phyloP scores from a whole-genome alignment of 1,139 yeast genomes.

The Pichia sp. region DNA sequence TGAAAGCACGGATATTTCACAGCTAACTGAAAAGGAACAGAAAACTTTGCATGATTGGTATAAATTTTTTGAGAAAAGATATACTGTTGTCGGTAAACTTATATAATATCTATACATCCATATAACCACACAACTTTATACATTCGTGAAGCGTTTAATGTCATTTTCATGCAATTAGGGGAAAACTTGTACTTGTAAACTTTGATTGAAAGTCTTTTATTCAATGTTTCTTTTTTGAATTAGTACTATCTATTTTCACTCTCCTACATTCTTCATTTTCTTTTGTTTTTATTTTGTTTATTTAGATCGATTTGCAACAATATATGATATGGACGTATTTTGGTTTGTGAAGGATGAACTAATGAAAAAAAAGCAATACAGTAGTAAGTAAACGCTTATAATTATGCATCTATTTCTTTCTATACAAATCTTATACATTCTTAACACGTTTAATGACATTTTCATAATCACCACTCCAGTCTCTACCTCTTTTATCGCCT shows the following conservation, averaged over 20 bases:
- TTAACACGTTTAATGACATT: conserved; percentile 33
- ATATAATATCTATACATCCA: conserved; percentile 13
- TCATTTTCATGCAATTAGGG: background rate
- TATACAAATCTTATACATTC: background rate
- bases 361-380: too few relatives aligned
- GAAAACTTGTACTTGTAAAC: background rate
- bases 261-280: too few relatives aligned
- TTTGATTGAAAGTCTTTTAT: background rate
- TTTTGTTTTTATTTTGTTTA: too few relatives aligned
- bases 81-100: conserved; percentile 36
- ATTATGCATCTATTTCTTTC: background rate
- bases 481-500: conserved; percentile 48
- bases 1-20: conserved; percentile 43
- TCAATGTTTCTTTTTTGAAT: background rate
- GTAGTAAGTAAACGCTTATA: too few relatives aligned
- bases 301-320: too few relatives aligned
- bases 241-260: too few relatives aligned
- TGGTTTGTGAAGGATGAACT: too few relatives aligned
- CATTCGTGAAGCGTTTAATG: background rate
- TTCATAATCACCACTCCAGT: conserved; percentile 55
- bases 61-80: conserved; percentile 47
- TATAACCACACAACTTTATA: background rate
- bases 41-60: conserved; percentile 53
- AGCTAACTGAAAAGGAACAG: conserved; percentile 44
- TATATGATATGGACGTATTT: too few relatives aligned